A percentile compares a stretch with the other conserved stretches of the same genome.
Evolutionary conservation across 176 grass and related monocot species (phyloP).

Genomic region (Eremochloa ophiuroides): DNA sequence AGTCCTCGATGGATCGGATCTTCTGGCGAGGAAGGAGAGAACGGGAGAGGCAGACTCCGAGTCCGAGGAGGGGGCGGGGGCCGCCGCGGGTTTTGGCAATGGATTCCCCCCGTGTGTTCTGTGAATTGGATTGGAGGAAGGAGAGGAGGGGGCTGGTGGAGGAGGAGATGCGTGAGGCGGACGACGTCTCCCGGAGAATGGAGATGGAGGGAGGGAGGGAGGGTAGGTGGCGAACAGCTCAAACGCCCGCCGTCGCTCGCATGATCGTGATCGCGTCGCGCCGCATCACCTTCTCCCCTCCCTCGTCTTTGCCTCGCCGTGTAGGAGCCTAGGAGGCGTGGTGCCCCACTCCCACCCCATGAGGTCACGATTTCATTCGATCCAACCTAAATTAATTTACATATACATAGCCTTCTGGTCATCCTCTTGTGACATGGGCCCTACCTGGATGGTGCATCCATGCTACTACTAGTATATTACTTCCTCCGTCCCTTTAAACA

Average conservation of each 20-base stretch:
- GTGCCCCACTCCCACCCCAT: not conserved
- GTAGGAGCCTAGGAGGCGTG: not conserved
- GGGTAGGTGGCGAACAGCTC: slow-evolving; percentile 31
- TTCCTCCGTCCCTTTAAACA: too few relatives aligned
- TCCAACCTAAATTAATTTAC: too few relatives aligned
- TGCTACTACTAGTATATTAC: too few relatives aligned
- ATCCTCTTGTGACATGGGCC: not conserved
- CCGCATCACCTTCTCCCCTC: not conserved
- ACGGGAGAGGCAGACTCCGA: not conserved
- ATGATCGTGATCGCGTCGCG: slow-evolving; percentile 12
- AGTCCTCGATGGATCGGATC: not conserved
- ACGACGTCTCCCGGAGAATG: not conserved
- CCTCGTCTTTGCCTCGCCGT: not conserved
- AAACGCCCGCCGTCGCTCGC: slow-evolving; percentile 23
- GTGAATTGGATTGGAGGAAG: slow-evolving; percentile 1
- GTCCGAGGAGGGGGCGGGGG: not conserved
- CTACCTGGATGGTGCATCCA: too few relatives aligned
- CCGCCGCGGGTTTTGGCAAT: not conserved
- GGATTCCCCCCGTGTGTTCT: not conserved
- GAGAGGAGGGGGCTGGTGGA: not conserved
- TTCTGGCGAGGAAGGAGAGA: not conserved
- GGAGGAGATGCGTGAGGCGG: not conserved
- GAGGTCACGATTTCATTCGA: not conserved
- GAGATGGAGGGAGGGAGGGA: not conserved
- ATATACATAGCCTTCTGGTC: too few relatives aligned